These are phyloP conservation scores for Suhomyces pyralidae DNA, from an alignment of 805 yeast genomes.

Conservation along the genomic window DNA sequence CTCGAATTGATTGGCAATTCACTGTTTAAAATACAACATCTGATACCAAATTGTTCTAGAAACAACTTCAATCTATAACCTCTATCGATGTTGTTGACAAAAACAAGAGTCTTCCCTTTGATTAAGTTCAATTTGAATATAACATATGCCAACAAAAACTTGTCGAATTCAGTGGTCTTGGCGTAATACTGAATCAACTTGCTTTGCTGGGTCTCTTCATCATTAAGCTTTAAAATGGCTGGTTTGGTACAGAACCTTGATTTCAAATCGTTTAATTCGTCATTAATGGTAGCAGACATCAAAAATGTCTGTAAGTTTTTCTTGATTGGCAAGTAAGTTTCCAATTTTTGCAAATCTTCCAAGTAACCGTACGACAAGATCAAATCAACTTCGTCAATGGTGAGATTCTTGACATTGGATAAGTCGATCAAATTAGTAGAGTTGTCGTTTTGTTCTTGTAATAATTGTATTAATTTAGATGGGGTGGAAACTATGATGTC, in stretches of 20 bases:
- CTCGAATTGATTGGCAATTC: constrained; percentile 92
- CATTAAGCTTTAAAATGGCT: constrained; percentile 76
- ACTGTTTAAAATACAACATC: constrained; percentile 82
- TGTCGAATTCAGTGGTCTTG: constrained; percentile 84
- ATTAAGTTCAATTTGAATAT: constrained; percentile 84
- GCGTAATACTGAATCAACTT: constrained; percentile 83
- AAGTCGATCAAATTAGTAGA: constrained; percentile 45
- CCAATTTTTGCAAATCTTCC: constrained; percentile 72
- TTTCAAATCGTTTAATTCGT: constrained; percentile 77
- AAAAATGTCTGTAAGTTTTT: constrained; percentile 81
- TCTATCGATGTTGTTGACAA: constrained; percentile 92
- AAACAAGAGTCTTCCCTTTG: constrained; percentile 85
- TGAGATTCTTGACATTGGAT: constrained; percentile 61
- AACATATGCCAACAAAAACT: constrained; percentile 85
- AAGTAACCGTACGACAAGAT: constrained; percentile 86
- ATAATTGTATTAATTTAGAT: constrained; percentile 57
- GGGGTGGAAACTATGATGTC: constrained; percentile 88
- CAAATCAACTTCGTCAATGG: constrained; percentile 94
- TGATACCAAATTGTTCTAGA: constrained; percentile 91
- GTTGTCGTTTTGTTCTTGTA: constrained; percentile 35
- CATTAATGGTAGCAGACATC: constrained; percentile 94
- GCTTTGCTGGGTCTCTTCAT: constrained; percentile 53
- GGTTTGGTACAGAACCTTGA: constrained; percentile 76
- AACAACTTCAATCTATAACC: constrained; percentile 90
- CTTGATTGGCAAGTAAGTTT: constrained; percentile 63